Evolutionary conservation across 805 yeast genomes (phyloP).

Genomic region (Ogataea wickerhamii): DNA sequence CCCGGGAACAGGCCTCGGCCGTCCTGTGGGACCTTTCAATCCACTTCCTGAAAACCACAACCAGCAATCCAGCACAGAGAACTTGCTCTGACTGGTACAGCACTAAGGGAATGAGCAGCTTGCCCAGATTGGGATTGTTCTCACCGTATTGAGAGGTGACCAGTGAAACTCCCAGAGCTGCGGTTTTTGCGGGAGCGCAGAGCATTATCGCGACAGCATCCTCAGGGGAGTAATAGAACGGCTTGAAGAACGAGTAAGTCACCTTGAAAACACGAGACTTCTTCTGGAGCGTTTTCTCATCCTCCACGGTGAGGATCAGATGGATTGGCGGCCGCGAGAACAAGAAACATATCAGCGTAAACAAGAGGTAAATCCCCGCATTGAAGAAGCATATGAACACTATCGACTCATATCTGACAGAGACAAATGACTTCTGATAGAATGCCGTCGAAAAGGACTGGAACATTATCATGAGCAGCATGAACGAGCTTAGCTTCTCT

Average conservation of each 20-base stretch:
- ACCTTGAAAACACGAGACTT: slow-evolving; percentile 44
- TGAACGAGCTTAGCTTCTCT: slow-evolving; percentile 64
- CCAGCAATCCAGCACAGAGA: slow-evolving; percentile 69
- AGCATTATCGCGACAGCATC: slow-evolving; percentile 72
- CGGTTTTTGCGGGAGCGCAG: slow-evolving; percentile 85
- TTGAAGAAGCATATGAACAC: slow-evolving; percentile 73
- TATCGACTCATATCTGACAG: slow-evolving; percentile 39
- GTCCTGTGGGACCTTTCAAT: slow-evolving; percentile 23
- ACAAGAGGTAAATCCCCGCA: neutral
- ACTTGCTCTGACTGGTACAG: slow-evolving; percentile 80
- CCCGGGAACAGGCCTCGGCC: too few species aligned
- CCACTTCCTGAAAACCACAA: slow-evolving; percentile 63
- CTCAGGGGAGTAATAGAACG: slow-evolving; percentile 59
- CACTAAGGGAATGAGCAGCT: slow-evolving; percentile 66
- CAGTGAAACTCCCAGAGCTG: slow-evolving; percentile 77
- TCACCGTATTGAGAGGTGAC: slow-evolving; percentile 45
- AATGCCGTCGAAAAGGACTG: slow-evolving; percentile 73
- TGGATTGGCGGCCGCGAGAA: slow-evolving; percentile 53
- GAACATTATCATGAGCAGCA: slow-evolving; percentile 37
- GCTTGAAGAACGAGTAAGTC: slow-evolving; percentile 41
- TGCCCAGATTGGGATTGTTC: slow-evolving; percentile 53
- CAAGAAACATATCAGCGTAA: slow-evolving; percentile 39
- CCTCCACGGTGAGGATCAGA: slow-evolving; percentile 34
- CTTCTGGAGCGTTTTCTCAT: slow-evolving; percentile 36
- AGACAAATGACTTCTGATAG: slow-evolving; percentile 61